Percentiles rank a stretch among this genome's conserved stretches.
These are phyloP conservation scores for Malus hybrid DNA, from an alignment of 331 rosid genomes.

Conservation along the genomic window DNA sequence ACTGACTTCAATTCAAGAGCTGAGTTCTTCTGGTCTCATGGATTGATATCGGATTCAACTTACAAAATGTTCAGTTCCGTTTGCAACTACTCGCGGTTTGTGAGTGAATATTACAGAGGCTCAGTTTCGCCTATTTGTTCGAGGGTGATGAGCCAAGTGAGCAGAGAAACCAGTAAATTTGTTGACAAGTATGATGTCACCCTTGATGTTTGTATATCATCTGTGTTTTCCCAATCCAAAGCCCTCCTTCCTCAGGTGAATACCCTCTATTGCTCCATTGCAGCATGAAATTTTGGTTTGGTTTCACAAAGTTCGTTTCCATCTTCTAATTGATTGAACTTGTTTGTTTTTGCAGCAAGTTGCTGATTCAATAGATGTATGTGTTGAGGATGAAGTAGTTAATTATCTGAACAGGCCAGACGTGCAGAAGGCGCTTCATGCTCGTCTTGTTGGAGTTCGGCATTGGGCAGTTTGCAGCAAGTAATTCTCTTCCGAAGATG, in stretches of 20 bases:
- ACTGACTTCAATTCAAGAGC: slow-evolving; percentile 94
- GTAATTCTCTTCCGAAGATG: slow-evolving; percentile 35
- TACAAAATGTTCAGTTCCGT: slow-evolving; percentile 64
- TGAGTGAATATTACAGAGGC: slow-evolving; percentile 71
- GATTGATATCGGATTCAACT: slow-evolving; percentile 78
- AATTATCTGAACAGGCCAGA: slow-evolving; percentile 76
- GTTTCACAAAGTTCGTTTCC: neutral
- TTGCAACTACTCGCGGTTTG: slow-evolving; percentile 80
- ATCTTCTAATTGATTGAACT: neutral
- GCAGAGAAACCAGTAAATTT: slow-evolving; percentile 84
- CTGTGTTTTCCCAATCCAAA: slow-evolving; percentile 83
- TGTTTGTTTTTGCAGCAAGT: slow-evolving; percentile 44
- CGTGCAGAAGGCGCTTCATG: slow-evolving; percentile 71
- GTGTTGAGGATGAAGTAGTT: slow-evolving; percentile 85
- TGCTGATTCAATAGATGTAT: slow-evolving; percentile 66
- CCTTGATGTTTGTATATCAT: slow-evolving; percentile 92
- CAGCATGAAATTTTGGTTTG: neutral
- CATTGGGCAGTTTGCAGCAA: slow-evolving; percentile 90
- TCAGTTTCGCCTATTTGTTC: slow-evolving; percentile 65
- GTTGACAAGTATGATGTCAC: slow-evolving; percentile 98
- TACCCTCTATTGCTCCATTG: neutral
- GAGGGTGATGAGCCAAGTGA: slow-evolving; percentile 74
- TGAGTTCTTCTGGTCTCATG: slow-evolving; percentile 90
- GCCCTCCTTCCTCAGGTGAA: slow-evolving; percentile 67
- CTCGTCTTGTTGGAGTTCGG: slow-evolving; percentile 66